Base-by-base conservation (phyloP, 2,329 filamentous ascomycete genomes). In the Penicillium nordicum region DNA sequence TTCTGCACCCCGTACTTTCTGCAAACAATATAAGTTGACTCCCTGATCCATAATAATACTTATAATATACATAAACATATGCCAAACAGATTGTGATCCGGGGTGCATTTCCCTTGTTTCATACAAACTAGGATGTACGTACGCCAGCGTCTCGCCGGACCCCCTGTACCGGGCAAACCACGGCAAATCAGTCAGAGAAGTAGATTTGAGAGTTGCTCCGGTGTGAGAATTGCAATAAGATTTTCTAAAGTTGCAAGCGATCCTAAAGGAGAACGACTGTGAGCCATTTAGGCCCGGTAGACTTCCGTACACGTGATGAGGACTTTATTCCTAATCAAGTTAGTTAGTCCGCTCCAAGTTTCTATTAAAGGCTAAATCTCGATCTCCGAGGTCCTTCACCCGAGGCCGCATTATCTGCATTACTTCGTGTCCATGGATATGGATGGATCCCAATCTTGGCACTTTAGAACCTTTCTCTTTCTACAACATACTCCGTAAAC, bases 71-170 rank as follows among this genome's bases (percentile, higher is more conserved):
- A 11, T 5, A 6, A 14, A 7, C 44, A 40, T 32, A 45, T 30
- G n/a, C 27, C 14, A 21, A 32, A 10, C 11, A 51, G 14, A 27
- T 21, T 41, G 25, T 40, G 23, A 37, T 55, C 30, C n/a, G 29
- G 7, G 14, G 29, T 56, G 14, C 40, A 32, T 30, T 30, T 44
- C n/a, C 37, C 16, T 46, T 51, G 47, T 56, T 57, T 53, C 43
- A 53, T 37, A 30, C 23, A 27, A 38, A 5, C 44, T 30, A 27
- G 42, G 43, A 38, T 53, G 12, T 48, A 44, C 36, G 43, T 53
- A 23, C 3, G 12, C 36, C 11, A 8, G 50, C 43, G 32, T 23
- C 43, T 44, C 29, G 54, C 43, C 51, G 16, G 50, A 11, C 36
- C 27, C 12, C 18, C 12, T 16, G 18, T 23, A n/a, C 16, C 21